A percentile compares a stretch with the other conserved stretches of the same genome.
phyloP scores from a whole-genome alignment of 805 yeast genomes.

The Starmerella stellata region DNA sequence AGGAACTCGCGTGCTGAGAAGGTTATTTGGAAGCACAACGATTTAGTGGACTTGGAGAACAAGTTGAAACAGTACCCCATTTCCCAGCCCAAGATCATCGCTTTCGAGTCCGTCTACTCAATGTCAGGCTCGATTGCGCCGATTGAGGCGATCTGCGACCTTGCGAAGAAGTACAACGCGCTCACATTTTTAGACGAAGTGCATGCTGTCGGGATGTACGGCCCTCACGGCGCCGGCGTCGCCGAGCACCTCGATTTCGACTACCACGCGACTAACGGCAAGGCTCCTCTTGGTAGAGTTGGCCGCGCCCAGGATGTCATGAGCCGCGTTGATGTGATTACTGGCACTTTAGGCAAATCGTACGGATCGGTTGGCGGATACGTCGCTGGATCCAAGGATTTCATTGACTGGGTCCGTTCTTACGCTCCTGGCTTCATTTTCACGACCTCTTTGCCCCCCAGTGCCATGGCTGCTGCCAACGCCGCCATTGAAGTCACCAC shows the following conservation, averaged over 20 bases:
- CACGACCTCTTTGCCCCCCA: slow-evolving; percentile 94
- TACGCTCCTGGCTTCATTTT: slow-evolving; percentile 95
- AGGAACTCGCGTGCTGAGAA: slow-evolving; percentile 75
- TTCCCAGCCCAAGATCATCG: slow-evolving; percentile 83
- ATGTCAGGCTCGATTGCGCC: slow-evolving; percentile 98
- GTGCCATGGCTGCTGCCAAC: slow-evolving; percentile 87
- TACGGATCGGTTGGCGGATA: slow-evolving; percentile 97
- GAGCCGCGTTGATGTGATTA: slow-evolving; percentile 87
- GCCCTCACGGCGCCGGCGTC: slow-evolving; percentile 99
- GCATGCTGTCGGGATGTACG: slow-evolving; percentile 97
- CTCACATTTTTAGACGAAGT: slow-evolving; percentile 94
- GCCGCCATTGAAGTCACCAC: slow-evolving; percentile 77
- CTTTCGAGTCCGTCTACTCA: slow-evolving; percentile 92
- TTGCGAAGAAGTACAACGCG: slow-evolving; percentile 96
- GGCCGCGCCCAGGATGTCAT: slow-evolving; percentile 33
- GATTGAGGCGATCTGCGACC: slow-evolving; percentile 75
- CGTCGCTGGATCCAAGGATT: slow-evolving; percentile 66
- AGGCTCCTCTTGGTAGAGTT: slow-evolving; percentile 29
- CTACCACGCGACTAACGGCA: slow-evolving; percentile 51
- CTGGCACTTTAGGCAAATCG: slow-evolving; percentile 95
- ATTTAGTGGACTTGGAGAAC: slow-evolving; percentile 64
- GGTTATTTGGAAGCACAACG: slow-evolving; percentile 82
- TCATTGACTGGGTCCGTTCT: slow-evolving; percentile 91
- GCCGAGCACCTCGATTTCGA: slow-evolving; percentile 91
- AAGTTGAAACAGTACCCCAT: slow-evolving; percentile 64